A percentile compares a stretch with the other conserved stretches of the same genome.
phyloP scores from a whole-genome alignment of 805 yeast species.

The Spathaspora sp. region DNA sequence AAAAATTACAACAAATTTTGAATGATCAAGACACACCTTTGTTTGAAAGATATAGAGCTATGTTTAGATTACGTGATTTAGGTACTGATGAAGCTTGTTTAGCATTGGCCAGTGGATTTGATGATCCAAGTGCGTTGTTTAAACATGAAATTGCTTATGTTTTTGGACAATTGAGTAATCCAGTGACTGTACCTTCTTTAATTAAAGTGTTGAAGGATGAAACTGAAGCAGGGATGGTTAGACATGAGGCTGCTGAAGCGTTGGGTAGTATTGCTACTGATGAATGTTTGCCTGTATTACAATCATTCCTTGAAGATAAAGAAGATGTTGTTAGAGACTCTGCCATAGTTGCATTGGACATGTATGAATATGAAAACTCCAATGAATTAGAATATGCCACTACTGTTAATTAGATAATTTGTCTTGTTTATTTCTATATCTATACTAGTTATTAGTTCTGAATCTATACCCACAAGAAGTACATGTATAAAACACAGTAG shows the following conservation, averaged over 20 bases:
- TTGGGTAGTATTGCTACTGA: slow-evolving; percentile 95
- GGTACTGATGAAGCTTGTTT: slow-evolving; percentile 90
- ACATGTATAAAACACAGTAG: slow-evolving; percentile 97
- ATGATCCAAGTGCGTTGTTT: slow-evolving; percentile 88
- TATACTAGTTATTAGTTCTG: slow-evolving; percentile 77
- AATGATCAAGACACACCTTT: slow-evolving; percentile 76
- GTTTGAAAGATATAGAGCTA: slow-evolving; percentile 94
- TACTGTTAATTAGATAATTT: slow-evolving; percentile 11
- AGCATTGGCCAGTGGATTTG: slow-evolving; percentile 88
- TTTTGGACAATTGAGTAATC: slow-evolving; percentile 94
- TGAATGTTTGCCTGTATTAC: slow-evolving; percentile 86
- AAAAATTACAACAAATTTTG: slow-evolving; percentile 61
- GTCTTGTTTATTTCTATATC: neutral
- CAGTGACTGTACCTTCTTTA: slow-evolving; percentile 85
- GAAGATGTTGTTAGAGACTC: slow-evolving; percentile 94
- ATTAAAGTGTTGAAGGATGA: slow-evolving; percentile 75
- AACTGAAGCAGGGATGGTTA: slow-evolving; percentile 93
- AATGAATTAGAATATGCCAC: slow-evolving; percentile 74
- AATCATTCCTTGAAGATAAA: slow-evolving; percentile 71
- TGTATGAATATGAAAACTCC: slow-evolving; percentile 94
- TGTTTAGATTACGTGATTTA: slow-evolving; percentile 95
- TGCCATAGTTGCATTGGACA: slow-evolving; percentile 95
- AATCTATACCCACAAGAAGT: slow-evolving; percentile 88
- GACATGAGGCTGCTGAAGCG: slow-evolving; percentile 99
- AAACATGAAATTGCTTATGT: slow-evolving; percentile 98